Conservation (phyloP, 2,329 filamentous ascomycete genomes). For the Ophiostoma perfectum region DNA sequence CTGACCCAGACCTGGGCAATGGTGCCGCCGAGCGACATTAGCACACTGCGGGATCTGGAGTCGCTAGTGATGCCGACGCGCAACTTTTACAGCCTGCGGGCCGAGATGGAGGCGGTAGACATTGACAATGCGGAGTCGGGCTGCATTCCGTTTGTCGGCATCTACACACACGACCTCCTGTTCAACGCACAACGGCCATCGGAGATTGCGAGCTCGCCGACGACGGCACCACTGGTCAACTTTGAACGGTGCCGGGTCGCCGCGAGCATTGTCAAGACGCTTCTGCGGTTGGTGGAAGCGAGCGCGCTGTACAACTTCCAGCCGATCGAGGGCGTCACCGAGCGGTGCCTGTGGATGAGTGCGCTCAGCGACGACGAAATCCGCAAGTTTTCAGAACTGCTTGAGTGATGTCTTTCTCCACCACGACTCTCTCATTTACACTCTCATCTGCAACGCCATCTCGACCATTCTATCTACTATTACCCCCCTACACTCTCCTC, state of each 20-base stretch:
- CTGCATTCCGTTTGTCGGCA: constrained; percentile 78
- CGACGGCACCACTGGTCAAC: constrained; percentile 66
- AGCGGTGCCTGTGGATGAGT: constrained; percentile 80
- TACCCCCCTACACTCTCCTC: not conserved
- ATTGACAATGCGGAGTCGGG: constrained; percentile 53
- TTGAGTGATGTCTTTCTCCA: constrained; percentile 37
- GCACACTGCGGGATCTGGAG: constrained; percentile 64
- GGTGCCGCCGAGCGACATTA: constrained; percentile 59
- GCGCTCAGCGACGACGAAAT: constrained; percentile 74
- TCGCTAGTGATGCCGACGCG: constrained; percentile 67
- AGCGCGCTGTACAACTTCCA: constrained; percentile 69
- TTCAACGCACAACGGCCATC: constrained; percentile 76
- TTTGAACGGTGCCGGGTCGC: constrained; percentile 76
- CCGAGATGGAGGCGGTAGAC: constrained; percentile 69
- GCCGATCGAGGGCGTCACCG: constrained; percentile 69
- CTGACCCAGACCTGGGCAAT: constrained; percentile 66
- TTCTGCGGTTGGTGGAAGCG: constrained; percentile 71
- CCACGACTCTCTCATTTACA: not conserved
- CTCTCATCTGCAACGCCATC: not conserved
- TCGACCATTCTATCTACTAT: not conserved
- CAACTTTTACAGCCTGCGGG: constrained; percentile 70
- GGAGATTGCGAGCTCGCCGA: constrained; percentile 63
- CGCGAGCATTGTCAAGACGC: constrained; percentile 71
- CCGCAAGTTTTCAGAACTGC: constrained; percentile 45
- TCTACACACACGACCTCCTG: constrained; percentile 77